Conservation (phyloP, 1,284 basidiomycete species). For the Tausonia pullulans region DNA sequence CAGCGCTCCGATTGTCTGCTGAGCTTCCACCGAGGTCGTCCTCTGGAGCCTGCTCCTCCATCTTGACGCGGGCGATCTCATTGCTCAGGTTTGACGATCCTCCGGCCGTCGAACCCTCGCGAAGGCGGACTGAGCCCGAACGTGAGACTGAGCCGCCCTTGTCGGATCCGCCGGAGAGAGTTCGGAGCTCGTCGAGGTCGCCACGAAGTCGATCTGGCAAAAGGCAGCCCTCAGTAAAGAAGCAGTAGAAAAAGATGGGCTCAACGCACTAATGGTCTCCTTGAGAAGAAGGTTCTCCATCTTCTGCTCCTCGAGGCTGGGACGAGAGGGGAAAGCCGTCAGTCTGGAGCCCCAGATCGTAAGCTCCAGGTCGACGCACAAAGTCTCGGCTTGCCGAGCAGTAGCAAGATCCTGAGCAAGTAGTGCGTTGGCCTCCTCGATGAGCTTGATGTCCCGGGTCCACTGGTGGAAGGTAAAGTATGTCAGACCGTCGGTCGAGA, state of each 20-base stretch:
- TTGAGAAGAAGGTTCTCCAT: slow-evolving; percentile 80
- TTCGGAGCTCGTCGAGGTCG: slow-evolving; percentile 76
- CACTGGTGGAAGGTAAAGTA: slow-evolving; percentile 19
- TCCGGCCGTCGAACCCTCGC: not conserved
- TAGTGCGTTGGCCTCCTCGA: slow-evolving; percentile 52
- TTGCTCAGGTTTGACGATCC: not conserved
- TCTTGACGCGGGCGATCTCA: not conserved
- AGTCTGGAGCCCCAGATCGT: no score
- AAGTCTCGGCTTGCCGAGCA: slow-evolving; percentile 55
- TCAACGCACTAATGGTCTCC: slow-evolving; percentile 58
- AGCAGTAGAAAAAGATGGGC: no score
- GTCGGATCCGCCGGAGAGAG: slow-evolving; percentile 32
- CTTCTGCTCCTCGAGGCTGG: slow-evolving; percentile 65
- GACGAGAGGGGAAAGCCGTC: no score
- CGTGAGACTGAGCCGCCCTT: slow-evolving; percentile 29
- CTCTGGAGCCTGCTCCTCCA: slow-evolving; percentile 43
- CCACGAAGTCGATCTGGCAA: slow-evolving; percentile 57
- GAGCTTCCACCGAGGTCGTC: slow-evolving; percentile 36
- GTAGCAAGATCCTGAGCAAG: slow-evolving; percentile 56
- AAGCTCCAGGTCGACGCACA: slow-evolving; percentile 20
- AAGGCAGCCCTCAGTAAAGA: no score
- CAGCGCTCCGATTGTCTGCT: not conserved
- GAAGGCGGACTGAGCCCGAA: no score
- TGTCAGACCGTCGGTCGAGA: not conserved
- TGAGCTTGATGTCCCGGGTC: slow-evolving; percentile 48